phyloP scores from a whole-genome alignment of 306 rosid species.

The Medicago arabica region DNA sequence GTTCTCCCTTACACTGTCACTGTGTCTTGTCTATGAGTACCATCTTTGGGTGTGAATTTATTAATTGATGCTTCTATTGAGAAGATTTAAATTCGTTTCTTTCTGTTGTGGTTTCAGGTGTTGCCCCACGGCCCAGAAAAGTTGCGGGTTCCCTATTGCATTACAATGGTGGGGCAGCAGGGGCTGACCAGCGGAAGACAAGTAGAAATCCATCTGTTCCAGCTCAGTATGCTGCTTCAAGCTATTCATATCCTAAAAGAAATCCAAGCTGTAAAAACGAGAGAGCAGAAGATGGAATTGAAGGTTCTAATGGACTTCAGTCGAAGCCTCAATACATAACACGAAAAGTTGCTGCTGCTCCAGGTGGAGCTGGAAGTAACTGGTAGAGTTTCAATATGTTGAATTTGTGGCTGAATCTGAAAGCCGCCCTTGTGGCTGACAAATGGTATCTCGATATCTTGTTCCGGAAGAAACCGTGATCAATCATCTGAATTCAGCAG shows the following conservation, averaged over 20 bases:
- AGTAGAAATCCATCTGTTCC: slow-evolving; percentile 63
- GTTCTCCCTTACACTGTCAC: neutral
- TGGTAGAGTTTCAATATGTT: slow-evolving; percentile 61
- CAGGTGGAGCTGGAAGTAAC: slow-evolving; percentile 72
- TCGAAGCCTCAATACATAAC: slow-evolving; percentile 73
- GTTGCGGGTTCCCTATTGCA: slow-evolving; percentile 70
- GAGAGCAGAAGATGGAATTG: slow-evolving; percentile 68
- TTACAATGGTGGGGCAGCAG: slow-evolving; percentile 67
- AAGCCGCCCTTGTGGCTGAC: slow-evolving; percentile 5
- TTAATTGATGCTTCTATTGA: slow-evolving; percentile 2
- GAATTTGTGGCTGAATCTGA: slow-evolving; percentile 15
- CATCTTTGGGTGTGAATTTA: neutral
- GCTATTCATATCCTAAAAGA: slow-evolving; percentile 76
- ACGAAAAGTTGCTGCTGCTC: slow-evolving; percentile 83
- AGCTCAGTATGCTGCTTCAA: slow-evolving; percentile 58
- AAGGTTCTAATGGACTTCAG: slow-evolving; percentile 67
- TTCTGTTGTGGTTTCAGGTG: slow-evolving; percentile 50
- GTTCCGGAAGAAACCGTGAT: slow-evolving; percentile 19
- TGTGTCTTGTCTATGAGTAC: neutral
- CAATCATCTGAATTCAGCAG: slow-evolving; percentile 33
- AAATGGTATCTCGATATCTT: slow-evolving; percentile 8
- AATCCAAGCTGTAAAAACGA: slow-evolving; percentile 75
- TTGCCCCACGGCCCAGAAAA: slow-evolving; percentile 86
- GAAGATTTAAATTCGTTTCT: slow-evolving; percentile 20
- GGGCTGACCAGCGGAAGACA: slow-evolving; percentile 69